phyloP scores from a whole-genome alignment of 257 asterid genomes.

The Plantago ovata region DNA sequence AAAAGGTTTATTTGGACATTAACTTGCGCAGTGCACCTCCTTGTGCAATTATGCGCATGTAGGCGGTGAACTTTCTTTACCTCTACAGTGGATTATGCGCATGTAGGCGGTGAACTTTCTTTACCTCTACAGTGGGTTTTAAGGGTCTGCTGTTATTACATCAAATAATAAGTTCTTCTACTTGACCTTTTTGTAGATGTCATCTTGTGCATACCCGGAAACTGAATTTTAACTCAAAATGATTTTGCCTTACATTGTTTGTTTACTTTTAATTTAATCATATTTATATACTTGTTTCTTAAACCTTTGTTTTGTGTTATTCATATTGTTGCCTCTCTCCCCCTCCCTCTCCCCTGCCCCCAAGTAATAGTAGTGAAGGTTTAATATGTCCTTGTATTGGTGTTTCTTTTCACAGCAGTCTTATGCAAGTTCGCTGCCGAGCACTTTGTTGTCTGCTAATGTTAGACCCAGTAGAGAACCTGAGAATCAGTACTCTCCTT shows the following conservation, averaged over 20 bases:
- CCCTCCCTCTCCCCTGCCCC: not conserved
- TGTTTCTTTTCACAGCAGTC: constrained; percentile 36
- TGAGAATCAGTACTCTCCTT: constrained; percentile 60
- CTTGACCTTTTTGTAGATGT: no score
- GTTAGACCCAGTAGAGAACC: constrained; percentile 60
- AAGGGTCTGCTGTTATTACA: not conserved
- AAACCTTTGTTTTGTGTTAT: not conserved
- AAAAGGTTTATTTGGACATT: not conserved
- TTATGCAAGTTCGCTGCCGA: constrained; percentile 53
- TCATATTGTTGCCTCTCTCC: not conserved
- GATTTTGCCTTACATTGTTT: no score
- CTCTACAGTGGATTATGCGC: not conserved
- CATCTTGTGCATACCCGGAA: no score
- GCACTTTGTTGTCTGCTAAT: constrained; percentile 51
- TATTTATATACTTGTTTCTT: not conserved
- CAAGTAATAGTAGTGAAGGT: not conserved
- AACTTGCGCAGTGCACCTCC: no score
- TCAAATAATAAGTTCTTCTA: not conserved
- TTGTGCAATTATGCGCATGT: no score
- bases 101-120: no score
- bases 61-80: no score
- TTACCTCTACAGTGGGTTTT: not conserved
- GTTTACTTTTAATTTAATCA: not conserved
- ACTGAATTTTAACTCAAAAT: no score
- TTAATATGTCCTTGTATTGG: not conserved